Conservation (phyloP, 768 basidiomycete species). For the Lactarius sanguifluus region DNA sequence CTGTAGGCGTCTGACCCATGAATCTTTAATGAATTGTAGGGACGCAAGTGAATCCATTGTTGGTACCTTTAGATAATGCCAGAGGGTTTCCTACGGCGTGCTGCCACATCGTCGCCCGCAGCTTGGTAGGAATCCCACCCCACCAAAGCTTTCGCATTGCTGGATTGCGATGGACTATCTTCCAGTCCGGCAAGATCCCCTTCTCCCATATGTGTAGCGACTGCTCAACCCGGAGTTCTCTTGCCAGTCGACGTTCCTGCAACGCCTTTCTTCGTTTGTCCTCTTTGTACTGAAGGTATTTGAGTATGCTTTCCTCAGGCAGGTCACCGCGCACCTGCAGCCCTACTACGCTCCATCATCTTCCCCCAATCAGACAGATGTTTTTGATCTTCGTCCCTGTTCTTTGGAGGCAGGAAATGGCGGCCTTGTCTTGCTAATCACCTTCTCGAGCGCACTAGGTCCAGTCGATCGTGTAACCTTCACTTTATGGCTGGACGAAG, state of each 20-base stretch:
- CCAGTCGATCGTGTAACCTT: constrained; percentile 55
- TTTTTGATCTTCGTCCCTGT: constrained; percentile 70
- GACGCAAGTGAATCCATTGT: neutral
- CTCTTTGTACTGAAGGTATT: constrained; percentile 43
- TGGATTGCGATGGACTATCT: constrained; percentile 63
- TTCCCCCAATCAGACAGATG: constrained; percentile 83
- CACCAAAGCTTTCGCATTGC: constrained; percentile 77
- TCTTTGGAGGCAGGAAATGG: constrained; percentile 81
- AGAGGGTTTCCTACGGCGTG: constrained; percentile 81
- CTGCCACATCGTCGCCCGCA: constrained; percentile 82
- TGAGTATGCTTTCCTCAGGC: constrained; percentile 12
- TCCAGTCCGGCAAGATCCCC: constrained; percentile 82
- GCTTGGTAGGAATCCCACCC: constrained; percentile 81
- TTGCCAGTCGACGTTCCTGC: constrained; percentile 58
- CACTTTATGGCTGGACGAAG: constrained; percentile 30
- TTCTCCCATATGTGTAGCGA: constrained; percentile 75
- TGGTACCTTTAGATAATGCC: constrained; percentile 74
- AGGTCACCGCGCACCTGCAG: constrained; percentile 52
- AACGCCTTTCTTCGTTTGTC: constrained; percentile 66
- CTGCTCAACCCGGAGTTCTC: constrained; percentile 69
- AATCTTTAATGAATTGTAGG: neutral
- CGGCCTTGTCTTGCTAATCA: constrained; percentile 83
- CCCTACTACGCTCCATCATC: constrained; percentile 84
- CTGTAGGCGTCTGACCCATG: constrained; percentile 63
- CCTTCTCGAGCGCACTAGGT: constrained; percentile 73